Conservation (phyloP, 495 filamentous ascomycete genomes). For the Penicillium ucsense region DNA sequence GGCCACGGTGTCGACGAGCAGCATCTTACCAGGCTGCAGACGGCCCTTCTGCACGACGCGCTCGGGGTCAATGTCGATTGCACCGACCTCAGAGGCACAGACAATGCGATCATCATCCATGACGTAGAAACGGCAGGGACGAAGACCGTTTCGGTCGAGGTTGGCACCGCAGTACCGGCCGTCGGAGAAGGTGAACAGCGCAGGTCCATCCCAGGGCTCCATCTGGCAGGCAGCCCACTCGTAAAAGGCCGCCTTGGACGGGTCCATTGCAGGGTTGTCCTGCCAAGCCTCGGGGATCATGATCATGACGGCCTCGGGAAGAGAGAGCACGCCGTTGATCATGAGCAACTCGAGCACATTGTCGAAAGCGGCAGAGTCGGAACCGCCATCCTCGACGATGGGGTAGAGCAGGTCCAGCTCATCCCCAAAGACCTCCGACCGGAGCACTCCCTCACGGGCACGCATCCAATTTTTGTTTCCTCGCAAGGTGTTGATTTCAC, state of each 20-base stretch:
- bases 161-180: conserved; percentile 97
- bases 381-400: conserved; percentile 94
- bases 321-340: conserved; percentile 93
- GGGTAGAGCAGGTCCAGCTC: conserved; percentile 89
- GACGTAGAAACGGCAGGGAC: conserved; percentile 96
- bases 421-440: conserved; percentile 85
- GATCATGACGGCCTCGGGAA: conserved; percentile 97
- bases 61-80: conserved; percentile 86
- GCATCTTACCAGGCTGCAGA: conserved; percentile 92
- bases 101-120: conserved; percentile 98
- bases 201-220: conserved; percentile 99
- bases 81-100: conserved; percentile 95
- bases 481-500: conserved; percentile 96
- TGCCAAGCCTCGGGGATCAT: conserved; percentile 99
- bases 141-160: conserved; percentile 94
- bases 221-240: conserved; percentile 99
- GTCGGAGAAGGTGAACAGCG: conserved; percentile 96
- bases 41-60: conserved; percentile 89
- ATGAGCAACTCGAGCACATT: conserved; percentile 93
- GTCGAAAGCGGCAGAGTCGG: conserved; percentile 96
- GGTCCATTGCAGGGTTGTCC: conserved; percentile 85
- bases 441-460: conserved; percentile 90
- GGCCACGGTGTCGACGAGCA: conserved; percentile 90
- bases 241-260: conserved; percentile 95
- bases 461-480: conserved; percentile 99